Percentiles rank a stretch among this genome's conserved stretches.
These are phyloP conservation scores for Penicillium verhagenii DNA, from an alignment of 495 filamentous ascomycete species.

Conservation along the genomic window DNA sequence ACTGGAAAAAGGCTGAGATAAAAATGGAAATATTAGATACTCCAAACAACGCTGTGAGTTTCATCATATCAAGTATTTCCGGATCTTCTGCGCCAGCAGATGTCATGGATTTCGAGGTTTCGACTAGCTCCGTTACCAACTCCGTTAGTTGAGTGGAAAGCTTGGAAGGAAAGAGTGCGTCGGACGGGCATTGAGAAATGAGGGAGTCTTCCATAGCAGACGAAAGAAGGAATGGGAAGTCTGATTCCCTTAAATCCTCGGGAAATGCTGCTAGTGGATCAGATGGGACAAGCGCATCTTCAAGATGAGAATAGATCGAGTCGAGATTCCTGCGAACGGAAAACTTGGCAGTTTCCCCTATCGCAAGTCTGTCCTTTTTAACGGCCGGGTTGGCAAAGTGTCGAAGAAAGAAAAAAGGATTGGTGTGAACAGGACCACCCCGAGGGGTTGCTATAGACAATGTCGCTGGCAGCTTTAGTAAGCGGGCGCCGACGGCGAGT, in stretches of 20 bases:
- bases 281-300: conserved; percentile 30
- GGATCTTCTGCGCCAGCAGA: background rate
- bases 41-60: conserved; percentile 28
- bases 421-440: conserved; percentile 23
- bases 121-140: conserved; percentile 29
- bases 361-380: conserved; percentile 34
- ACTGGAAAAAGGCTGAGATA: conserved; percentile 41
- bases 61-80: conserved; percentile 19
- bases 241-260: conserved; percentile 11
- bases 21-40: conserved; percentile 33
- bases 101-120: conserved; percentile 35
- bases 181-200: conserved; percentile 17
- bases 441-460: conserved; percentile 54
- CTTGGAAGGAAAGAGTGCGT: conserved; percentile 24
- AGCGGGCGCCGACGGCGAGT: conserved; percentile 30
- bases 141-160: conserved; percentile 32
- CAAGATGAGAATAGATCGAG: conserved; percentile 30
- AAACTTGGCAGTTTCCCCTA: conserved; percentile 35
- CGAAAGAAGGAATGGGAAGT: conserved; percentile 15
- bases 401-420: conserved; percentile 32
- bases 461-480: conserved; percentile 35
- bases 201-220: conserved; percentile 18
- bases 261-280: conserved; percentile 17
- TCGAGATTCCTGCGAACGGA: conserved; percentile 35
- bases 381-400: conserved; percentile 36